Percentiles rank a stretch among this genome's conserved stretches.
phyloP scores from a whole-genome alignment of 1,284 basidiomycete species.

The Marasmius sp. region DNA sequence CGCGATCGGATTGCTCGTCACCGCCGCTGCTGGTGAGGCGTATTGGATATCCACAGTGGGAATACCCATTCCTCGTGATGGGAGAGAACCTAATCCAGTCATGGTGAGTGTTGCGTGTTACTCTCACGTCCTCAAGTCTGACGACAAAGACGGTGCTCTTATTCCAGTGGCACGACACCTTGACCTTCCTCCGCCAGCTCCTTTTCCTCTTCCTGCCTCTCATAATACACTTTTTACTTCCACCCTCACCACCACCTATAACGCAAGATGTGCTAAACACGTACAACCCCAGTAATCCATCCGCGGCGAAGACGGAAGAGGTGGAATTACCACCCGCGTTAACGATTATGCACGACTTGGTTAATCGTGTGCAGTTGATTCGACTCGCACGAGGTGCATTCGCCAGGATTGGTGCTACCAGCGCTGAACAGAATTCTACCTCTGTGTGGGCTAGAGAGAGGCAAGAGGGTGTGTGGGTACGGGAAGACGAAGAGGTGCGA shows the following conservation, averaged over 20 bases:
- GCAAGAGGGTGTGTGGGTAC: conserved; percentile 46
- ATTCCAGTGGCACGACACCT: conserved; percentile 63
- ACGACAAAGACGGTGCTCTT: neutral
- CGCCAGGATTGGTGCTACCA: conserved; percentile 36
- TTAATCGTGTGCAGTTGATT: conserved; percentile 48
- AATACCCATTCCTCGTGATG: conserved; percentile 43
- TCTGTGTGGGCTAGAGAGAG: conserved; percentile 56
- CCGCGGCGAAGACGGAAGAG: conserved; percentile 10
- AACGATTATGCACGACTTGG: conserved; percentile 36
- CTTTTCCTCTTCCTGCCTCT: conserved; percentile 62
- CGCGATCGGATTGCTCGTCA: conserved; percentile 47
- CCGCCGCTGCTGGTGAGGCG: conserved; percentile 48
- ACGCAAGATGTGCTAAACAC: conserved; percentile 26
- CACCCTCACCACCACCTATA: conserved; percentile 41
- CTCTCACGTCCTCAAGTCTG: neutral
- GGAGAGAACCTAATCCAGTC: conserved; percentile 28
- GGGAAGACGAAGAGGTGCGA: conserved; percentile 47
- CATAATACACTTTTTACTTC: conserved; percentile 44
- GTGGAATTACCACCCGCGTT: conserved; percentile 16
- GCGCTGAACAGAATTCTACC: conserved; percentile 28
- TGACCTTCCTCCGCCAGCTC: conserved; percentile 51
- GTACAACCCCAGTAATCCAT: conserved; percentile 22
- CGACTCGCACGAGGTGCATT: conserved; percentile 54
- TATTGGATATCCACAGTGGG: conserved; percentile 51
- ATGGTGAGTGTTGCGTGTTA: conserved; percentile 48